Evolutionary conservation across 176 grass and related monocot species (phyloP), one percentile per base, ranked within the genome.

Genomic region (Oryza officinalis): DNA sequence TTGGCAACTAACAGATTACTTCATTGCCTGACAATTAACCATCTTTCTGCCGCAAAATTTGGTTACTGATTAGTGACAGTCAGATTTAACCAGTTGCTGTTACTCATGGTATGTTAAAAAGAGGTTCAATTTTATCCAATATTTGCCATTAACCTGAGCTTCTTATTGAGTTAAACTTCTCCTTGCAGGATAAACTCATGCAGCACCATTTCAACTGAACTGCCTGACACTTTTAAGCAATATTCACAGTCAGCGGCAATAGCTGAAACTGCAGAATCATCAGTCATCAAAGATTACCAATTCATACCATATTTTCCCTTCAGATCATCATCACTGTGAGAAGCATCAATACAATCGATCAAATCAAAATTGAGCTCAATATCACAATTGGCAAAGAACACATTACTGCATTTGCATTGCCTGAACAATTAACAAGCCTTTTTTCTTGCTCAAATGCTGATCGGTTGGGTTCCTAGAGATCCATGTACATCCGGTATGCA

Each of bases 401-500:
- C 6, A n/a, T 54, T 20, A 18, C 8, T 26, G 3, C 50, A 74
- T 61, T 77, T 26, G 6, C 50, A 74, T 61, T 77, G 3, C 75
- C 4, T n/a, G 32, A 28, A 25, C 8, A 44, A 20, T 26, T 13
- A 17, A 10, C 64, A 81, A 23, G 37, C 10, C 5, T 35, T 35
- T 35, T 35, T 15, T 45, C 11, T 17, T 82, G 54, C 69, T 73
- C 35, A n/a, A 18, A 7, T 23, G 18, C 27, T 40, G 67, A 23
- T 46, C 25, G 37, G 76, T 54, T 54, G 7, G 18, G 3, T 59
- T 5, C 61, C 75, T 94, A 75, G 14, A 98, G 89, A 90, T 98
- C 96, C 67, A 98, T 54, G 74, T 89, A 95, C 93, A 98, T 96
- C 40, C 96, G 85, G 74, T 92, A 96, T 52, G 93, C 96, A 80